These are phyloP conservation scores for Aspergillus aculeatinus DNA, from an alignment of 2,329 filamentous ascomycete genomes.

Conservation along the genomic window DNA sequence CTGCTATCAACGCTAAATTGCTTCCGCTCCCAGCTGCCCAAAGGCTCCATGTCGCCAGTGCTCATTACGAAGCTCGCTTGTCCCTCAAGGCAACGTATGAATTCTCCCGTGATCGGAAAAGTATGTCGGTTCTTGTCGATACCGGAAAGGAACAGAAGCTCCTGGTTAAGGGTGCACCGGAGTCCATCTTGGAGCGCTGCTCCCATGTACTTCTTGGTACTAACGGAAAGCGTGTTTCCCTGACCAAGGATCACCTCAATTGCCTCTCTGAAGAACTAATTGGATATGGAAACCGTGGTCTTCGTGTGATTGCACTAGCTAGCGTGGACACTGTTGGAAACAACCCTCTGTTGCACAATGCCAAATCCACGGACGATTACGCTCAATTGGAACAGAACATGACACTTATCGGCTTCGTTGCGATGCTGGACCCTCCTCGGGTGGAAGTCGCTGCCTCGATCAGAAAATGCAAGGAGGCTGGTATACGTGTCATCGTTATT, in stretches of 20 bases:
- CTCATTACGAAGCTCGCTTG: constrained; percentile 75
- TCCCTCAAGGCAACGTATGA: constrained; percentile 84
- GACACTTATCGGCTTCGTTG: constrained; percentile 89
- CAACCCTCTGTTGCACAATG: constrained; percentile 68
- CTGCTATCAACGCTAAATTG: constrained; percentile 55
- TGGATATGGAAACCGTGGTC: constrained; percentile 85
- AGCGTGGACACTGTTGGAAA: constrained; percentile 73
- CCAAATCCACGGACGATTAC: constrained; percentile 83
- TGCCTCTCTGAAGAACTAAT: constrained; percentile 77
- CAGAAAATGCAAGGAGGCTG: constrained; percentile 82
- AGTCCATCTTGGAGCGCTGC: constrained; percentile 91
- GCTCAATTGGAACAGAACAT: constrained; percentile 85
- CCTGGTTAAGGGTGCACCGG: constrained; percentile 93
- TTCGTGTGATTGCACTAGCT: constrained; percentile 92
- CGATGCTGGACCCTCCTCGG: constrained; percentile 94
- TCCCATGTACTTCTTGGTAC: constrained; percentile 75
- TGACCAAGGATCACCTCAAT: constrained; percentile 67
- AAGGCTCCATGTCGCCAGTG: constrained; percentile 76
- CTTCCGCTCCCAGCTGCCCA: constrained; percentile 53
- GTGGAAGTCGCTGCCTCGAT: constrained; percentile 87
- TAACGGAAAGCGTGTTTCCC: constrained; percentile 71
- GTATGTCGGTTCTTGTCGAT: constrained; percentile 93
- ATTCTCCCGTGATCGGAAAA: constrained; percentile 97
- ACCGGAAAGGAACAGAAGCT: constrained; percentile 71
- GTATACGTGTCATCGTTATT: constrained; percentile 95